phyloP scores from a whole-genome alignment of 2,329 filamentous ascomycete species.

The Alternaria brassicae region DNA sequence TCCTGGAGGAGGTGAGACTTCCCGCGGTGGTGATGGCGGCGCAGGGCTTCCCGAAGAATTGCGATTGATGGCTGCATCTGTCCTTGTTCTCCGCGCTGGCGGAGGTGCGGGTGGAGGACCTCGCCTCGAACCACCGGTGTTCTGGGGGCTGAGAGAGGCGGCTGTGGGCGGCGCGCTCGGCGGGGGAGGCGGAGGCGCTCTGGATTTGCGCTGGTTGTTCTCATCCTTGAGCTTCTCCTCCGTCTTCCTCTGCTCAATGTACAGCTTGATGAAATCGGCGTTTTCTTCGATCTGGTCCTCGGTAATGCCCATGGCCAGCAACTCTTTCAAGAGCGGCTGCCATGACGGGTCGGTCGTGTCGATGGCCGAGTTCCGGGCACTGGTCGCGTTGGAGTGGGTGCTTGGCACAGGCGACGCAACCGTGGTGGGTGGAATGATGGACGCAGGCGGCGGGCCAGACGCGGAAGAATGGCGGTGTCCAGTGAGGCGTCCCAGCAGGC shows the following conservation, averaged over 20 bases:
- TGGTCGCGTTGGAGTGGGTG: slow-evolving; percentile 46
- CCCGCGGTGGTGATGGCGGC: slow-evolving; percentile 69
- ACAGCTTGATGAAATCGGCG: slow-evolving; percentile 71
- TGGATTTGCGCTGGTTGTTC: slow-evolving; percentile 58
- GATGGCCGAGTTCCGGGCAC: slow-evolving; percentile 56
- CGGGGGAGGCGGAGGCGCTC: slow-evolving; percentile 70
- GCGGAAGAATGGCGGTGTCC: slow-evolving; percentile 57
- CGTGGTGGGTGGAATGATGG: slow-evolving; percentile 57
- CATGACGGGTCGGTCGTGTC: slow-evolving; percentile 69
- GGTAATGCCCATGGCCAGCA: slow-evolving; percentile 70
- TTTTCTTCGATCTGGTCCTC: slow-evolving; percentile 72
- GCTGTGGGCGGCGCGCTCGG: slow-evolving; percentile 54
- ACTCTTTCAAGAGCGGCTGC: slow-evolving; percentile 66
- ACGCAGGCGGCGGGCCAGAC: slow-evolving; percentile 53
- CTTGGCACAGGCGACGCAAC: slow-evolving; percentile 49
- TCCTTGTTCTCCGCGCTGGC: slow-evolving; percentile 55
- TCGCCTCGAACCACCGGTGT: slow-evolving; percentile 66
- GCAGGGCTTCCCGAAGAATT: slow-evolving; percentile 62
- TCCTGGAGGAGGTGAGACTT: slow-evolving; percentile 70
- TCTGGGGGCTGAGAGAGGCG: slow-evolving; percentile 64
- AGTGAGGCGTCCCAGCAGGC: slow-evolving; percentile 61
- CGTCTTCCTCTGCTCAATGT: slow-evolving; percentile 69
- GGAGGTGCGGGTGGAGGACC: slow-evolving; percentile 68
- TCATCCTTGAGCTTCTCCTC: slow-evolving; percentile 56
- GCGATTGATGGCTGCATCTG: slow-evolving; percentile 51